Evolutionary conservation across 176 grass and related monocot species (phyloP).

Genomic region (Phyllostachys edulis): DNA sequence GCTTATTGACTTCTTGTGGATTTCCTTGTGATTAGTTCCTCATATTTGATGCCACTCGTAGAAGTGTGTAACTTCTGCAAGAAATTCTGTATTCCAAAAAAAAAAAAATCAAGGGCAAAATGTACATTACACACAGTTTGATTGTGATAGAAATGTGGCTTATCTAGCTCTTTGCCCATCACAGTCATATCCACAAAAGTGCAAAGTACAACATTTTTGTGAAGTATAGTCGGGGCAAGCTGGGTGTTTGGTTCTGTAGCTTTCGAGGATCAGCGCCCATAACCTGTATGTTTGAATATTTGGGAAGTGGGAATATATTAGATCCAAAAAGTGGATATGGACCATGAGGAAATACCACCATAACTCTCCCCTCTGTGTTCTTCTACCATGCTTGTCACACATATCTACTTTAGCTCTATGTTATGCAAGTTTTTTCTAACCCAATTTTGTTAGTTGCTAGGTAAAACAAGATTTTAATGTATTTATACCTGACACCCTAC

Average conservation of each 20-base stretch:
- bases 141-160: neutral
- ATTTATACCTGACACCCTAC: neutral
- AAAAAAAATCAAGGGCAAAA: neutral
- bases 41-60: neutral
- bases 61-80: neutral
- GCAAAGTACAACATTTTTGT: neutral
- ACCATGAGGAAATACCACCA: neutral
- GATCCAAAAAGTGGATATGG: neutral
- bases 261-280: neutral
- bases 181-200: constrained; percentile 10
- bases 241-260: neutral
- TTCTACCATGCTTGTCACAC: neutral
- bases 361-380: neutral
- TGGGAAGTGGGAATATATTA: neutral
- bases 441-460: constrained; percentile 26
- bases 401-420: constrained; percentile 7
- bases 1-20: neutral
- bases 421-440: neutral
- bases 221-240: neutral
- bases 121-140: neutral
- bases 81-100: neutral
- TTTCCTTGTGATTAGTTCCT: neutral
- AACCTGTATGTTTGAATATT: neutral
- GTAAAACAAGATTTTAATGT: constrained; percentile 13
- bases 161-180: constrained; percentile 11